These are phyloP conservation scores for Calonectria crousiana DNA, from an alignment of 2,329 filamentous ascomycete species.

Conservation along the genomic window DNA sequence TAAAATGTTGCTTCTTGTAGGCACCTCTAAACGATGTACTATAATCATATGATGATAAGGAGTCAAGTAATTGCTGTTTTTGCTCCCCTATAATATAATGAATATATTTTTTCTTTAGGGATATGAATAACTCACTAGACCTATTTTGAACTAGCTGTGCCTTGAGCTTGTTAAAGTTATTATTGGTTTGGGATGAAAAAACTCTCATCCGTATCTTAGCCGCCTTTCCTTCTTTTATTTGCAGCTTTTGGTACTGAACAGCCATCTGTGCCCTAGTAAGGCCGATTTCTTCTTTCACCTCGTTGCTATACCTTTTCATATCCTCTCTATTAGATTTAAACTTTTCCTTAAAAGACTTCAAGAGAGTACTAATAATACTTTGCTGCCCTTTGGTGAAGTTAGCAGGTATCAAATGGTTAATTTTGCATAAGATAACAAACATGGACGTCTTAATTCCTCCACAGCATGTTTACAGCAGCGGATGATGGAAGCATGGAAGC, in stretches of 20 bases:
- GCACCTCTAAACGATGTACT: constrained; percentile 42
- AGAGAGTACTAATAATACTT: constrained; percentile 37
- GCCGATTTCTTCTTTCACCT: constrained; percentile 41
- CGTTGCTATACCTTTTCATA: constrained; percentile 32
- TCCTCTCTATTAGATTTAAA: constrained; percentile 41
- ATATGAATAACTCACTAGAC: neutral
- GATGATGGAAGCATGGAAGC: constrained; percentile 52
- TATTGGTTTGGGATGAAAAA: neutral
- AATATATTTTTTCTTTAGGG: neutral
- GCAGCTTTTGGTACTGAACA: constrained; percentile 36
- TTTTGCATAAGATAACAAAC: constrained; percentile 28
- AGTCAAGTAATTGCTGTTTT: constrained; percentile 42
- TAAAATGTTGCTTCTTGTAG: constrained; percentile 41
- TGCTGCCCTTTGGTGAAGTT: constrained; percentile 33
- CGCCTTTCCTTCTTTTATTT: constrained; percentile 32
- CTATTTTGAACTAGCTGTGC: neutral
- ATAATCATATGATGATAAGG: constrained; percentile 44
- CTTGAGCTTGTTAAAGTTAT: neutral
- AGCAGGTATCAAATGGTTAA: neutral
- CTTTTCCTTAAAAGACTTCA: constrained; percentile 45
- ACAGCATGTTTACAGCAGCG: constrained; percentile 50
- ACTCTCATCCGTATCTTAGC: neutral
- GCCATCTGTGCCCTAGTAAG: constrained; percentile 40
- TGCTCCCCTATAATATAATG: constrained; percentile 2
- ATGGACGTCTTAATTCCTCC: constrained; percentile 40